A percentile compares a stretch with the other conserved stretches of the same genome.
Evolutionary conservation across 805 yeast genomes (phyloP).

Genomic region (Myxozyma sirexii): DNA sequence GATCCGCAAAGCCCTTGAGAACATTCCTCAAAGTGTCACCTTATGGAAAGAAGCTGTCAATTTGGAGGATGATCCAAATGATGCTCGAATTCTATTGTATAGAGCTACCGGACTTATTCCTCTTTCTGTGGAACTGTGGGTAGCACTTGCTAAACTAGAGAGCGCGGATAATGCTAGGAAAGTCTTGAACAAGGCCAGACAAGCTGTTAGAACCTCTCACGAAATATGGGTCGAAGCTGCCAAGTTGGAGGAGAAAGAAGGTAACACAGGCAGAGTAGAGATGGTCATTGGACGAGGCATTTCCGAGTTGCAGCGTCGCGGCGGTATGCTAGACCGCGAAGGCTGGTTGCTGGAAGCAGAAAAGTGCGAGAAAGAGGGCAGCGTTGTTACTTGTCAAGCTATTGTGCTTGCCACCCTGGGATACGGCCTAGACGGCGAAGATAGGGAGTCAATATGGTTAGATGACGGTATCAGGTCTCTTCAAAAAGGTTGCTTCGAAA

Average conservation of each 20-base stretch:
- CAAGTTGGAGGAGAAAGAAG: constrained; percentile 62
- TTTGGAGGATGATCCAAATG: constrained; percentile 56
- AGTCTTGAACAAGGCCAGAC: constrained; percentile 63
- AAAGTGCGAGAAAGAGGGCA: constrained; percentile 53
- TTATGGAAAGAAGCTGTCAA: constrained; percentile 74
- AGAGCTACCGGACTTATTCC: constrained; percentile 77
- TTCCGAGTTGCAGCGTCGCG: constrained; percentile 46
- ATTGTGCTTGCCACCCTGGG: constrained; percentile 51
- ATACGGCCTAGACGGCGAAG: constrained; percentile 39
- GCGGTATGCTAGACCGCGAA: constrained; percentile 43
- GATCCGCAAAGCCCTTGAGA: constrained; percentile 71
- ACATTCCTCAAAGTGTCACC: constrained; percentile 55
- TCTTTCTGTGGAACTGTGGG: constrained; percentile 65
- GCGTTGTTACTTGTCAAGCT: constrained; percentile 54
- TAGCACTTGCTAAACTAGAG: constrained; percentile 54
- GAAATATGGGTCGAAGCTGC: constrained; percentile 72
- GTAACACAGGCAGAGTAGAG: constrained; percentile 48
- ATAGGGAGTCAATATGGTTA: constrained; percentile 43
- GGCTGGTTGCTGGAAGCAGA: constrained; percentile 64
- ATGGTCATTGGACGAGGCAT: constrained; percentile 56
- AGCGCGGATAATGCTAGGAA: constrained; percentile 52
- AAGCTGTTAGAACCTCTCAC: constrained; percentile 50
- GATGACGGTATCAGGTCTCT: constrained; percentile 45
- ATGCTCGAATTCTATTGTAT: constrained; percentile 55
- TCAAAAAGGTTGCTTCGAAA: constrained; percentile 38